Evolutionary conservation across 148 eudicot species (phyloP).

Genomic region (Arctostaphylos glauca): DNA sequence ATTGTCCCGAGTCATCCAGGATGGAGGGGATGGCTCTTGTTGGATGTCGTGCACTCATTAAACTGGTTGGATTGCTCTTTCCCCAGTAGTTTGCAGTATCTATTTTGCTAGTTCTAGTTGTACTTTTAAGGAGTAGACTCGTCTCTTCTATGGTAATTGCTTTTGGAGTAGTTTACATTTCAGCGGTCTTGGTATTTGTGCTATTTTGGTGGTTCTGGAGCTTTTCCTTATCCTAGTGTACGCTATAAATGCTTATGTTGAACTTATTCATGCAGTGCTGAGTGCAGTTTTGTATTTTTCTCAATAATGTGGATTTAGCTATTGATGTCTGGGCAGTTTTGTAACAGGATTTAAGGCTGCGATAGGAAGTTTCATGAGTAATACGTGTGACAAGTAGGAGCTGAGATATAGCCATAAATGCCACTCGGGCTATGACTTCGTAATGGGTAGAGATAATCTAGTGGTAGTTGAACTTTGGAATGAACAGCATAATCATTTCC

Average conservation of each 20-base stretch:
- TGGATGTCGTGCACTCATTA: constrained; percentile 28
- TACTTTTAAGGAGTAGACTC: constrained; percentile 45
- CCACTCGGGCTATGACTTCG: constrained; percentile 62
- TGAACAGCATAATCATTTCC: constrained; percentile 76
- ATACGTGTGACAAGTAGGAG: constrained; percentile 31
- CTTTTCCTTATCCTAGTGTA: constrained; percentile 30
- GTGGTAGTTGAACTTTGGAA: constrained; percentile 68
- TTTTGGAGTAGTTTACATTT: constrained; percentile 49
- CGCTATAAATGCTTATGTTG: constrained; percentile 38
- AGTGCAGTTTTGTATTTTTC: constrained; percentile 13
- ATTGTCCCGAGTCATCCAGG: constrained; percentile 13
- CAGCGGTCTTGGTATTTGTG: constrained; percentile 46
- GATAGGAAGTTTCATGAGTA: constrained; percentile 9
- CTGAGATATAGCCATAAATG: constrained; percentile 27
- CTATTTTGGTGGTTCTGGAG: constrained; percentile 36
- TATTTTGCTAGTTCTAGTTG: constrained; percentile 39
- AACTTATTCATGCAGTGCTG: constrained; percentile 14
- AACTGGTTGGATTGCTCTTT: constrained; percentile 86
- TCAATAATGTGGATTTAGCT: constrained; percentile 9
- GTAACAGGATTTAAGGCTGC: constrained; percentile 6
- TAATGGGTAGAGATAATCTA: constrained; percentile 72
- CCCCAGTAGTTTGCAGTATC: constrained; percentile 53
- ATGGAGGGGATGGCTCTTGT: constrained; percentile 21
- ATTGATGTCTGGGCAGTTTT: constrained; percentile 12
- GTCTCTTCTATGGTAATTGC: constrained; percentile 24